phyloP scores from a whole-genome alignment of 1,284 basidiomycete species.

The Schizophyllum amplum region DNA sequence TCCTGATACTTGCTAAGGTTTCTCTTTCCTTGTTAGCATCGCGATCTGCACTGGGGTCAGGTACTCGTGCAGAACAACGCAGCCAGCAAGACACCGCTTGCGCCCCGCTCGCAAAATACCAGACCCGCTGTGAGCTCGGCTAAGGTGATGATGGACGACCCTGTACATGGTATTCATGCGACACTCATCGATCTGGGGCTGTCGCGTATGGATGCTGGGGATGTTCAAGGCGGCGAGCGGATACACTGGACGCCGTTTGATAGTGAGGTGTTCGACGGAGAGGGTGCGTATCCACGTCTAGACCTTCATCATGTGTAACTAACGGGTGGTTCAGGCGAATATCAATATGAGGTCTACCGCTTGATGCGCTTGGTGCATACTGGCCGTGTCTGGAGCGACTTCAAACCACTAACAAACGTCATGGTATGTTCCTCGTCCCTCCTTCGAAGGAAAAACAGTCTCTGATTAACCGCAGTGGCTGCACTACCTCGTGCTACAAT shows the following conservation, averaged over 20 bases:
- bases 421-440: conserved; percentile 43
- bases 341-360: conserved; percentile 93
- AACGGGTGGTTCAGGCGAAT: conserved; percentile 46
- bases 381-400: conserved; percentile 60
- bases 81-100: conserved; percentile 19
- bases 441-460: too few species aligned
- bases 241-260: conserved; percentile 75
- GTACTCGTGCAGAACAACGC: conserved; percentile 66
- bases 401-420: conserved; percentile 79
- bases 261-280: conserved; percentile 75
- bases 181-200: conserved; percentile 95
- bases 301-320: neutral
- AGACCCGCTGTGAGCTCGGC: neutral
- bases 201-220: conserved; percentile 66
- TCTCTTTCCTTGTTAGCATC: conserved; percentile 53
- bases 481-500: conserved; percentile 67
- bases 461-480: conserved; percentile 58
- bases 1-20: neutral
- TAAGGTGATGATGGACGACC: conserved; percentile 47
- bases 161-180: conserved; percentile 53
- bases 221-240: conserved; percentile 31
- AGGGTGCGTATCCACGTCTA: conserved; percentile 38
- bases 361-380: conserved; percentile 63
- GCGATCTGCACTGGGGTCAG: conserved; percentile 98
- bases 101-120: conserved; percentile 2